phyloP scores from a whole-genome alignment of 2,329 filamentous ascomycete species.

The Aspergillus novoparasiticus region DNA sequence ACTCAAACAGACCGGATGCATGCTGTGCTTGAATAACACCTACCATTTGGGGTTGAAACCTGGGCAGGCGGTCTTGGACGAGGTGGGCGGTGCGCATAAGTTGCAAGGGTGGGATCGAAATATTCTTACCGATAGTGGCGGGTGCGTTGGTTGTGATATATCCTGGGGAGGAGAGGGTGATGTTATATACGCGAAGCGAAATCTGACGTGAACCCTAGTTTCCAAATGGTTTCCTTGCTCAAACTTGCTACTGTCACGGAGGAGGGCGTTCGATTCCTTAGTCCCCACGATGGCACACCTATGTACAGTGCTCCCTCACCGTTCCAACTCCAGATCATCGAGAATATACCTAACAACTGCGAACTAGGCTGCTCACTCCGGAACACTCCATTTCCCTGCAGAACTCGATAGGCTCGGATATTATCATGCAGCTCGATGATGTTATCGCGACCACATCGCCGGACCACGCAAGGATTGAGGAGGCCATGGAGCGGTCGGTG shows the following conservation, averaged over 20 bases:
- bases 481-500: constrained; percentile 92
- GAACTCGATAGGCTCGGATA: constrained; percentile 96
- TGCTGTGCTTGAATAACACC: constrained; percentile 94
- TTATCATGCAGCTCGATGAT: constrained; percentile 99
- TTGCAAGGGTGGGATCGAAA: constrained; percentile 95
- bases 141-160: constrained; percentile 36
- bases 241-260: constrained; percentile 93
- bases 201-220: constrained; percentile 56
- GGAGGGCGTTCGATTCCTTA: constrained; percentile 93
- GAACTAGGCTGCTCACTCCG: constrained; percentile 75
- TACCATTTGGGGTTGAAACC: constrained; percentile 96
- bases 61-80: constrained; percentile 83
- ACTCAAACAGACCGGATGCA: constrained; percentile 83
- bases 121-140: constrained; percentile 73
- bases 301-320: constrained; percentile 60
- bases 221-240: constrained; percentile 97
- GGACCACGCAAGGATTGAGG: constrained; percentile 81
- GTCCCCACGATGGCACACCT: constrained; percentile 88
- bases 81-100: constrained; percentile 88
- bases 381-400: constrained; percentile 96
- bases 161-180: constrained; percentile 36
- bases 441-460: constrained; percentile 95
- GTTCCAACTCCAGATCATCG: background rate
- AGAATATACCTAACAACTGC: background rate
- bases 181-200: background rate